Conservation (phyloP, 1,284 basidiomycete species). For the Ustilago tritici region DNA sequence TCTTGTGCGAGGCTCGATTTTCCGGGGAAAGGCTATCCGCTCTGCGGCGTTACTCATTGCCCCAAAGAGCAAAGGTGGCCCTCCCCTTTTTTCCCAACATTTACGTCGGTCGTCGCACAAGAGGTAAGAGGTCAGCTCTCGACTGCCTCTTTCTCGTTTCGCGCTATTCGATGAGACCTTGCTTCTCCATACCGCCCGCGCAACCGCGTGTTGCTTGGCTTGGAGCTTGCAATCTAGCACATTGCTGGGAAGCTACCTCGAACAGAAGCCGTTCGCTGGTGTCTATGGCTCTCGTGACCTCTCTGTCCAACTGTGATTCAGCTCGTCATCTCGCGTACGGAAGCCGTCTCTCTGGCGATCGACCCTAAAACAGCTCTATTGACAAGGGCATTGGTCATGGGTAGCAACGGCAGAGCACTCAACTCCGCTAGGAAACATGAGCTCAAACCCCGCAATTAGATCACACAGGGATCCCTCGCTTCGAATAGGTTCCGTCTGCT, state of each 20-base stretch:
- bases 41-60: not conserved
- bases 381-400: not conserved
- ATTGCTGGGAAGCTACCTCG: not conserved
- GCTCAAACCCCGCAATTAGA: conserved; percentile 17
- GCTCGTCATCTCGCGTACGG: conserved; percentile 12
- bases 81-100: conserved; percentile 1
- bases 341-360: conserved; percentile 9
- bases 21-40: conserved; percentile 5
- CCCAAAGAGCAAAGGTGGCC: not conserved
- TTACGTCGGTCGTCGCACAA: not conserved
- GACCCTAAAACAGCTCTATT: not conserved
- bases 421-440: not conserved
- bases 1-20: not conserved
- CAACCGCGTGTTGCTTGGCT: not conserved
- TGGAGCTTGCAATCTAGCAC: not conserved
- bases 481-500: not conserved
- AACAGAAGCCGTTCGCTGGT: not conserved
- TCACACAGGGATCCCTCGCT: conserved; percentile 1
- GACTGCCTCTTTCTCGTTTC: not conserved
- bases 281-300: conserved; percentile 1
- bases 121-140: conserved; percentile 1
- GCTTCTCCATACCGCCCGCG: not conserved
- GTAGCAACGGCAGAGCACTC: not conserved
- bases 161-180: not conserved
- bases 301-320: conserved; percentile 7